Base-by-base conservation (phyloP, 164 flowering plant species). In the Liquidambar formosana region DNA sequence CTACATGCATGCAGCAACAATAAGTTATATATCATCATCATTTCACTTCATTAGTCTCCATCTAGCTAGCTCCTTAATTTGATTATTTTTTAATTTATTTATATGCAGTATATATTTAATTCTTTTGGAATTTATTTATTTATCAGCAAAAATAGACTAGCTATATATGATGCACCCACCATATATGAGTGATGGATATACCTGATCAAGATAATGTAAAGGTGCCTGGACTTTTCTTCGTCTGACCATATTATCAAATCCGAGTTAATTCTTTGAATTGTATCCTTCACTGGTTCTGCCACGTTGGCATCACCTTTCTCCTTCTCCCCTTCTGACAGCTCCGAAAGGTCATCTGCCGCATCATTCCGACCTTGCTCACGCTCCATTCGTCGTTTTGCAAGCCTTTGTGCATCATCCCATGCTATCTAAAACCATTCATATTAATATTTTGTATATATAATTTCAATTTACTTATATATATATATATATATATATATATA, bases 241-340 rank as follows among this genome's bases (percentile, higher is more conserved):
- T 83, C 87, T 0, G 84, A 72, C 90, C 92, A 89, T 2, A 84
- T 70, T 58, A 81, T 78, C 41, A 82, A 19, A 1, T 84, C 92
- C 0, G 95, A 89, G 65, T 81, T 84, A 43, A 80, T 84, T 62
- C 91, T 76, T 6, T 78, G 5, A 4, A 86, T 57, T 16, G 65
- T 73, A 1, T 74, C 79, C 47, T 75, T 82, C 45, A 19, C 38
- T 9, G 82, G 4, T 22, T 80, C 85, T 0, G 76, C 41, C 5
- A 46, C 69, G 21, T 60, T 72, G 5, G 64, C 22, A 1, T 85
- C 89, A 0, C 84, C 85, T 66, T 84, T 86, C 73, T 88, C 95
- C 73, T 88, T 91, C 74, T 92, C 94, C 1, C 94, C 94, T 77
- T 92, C 97, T 0, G 96, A 90, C 15, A 88, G 81, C 79, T 89